Conservation (phyloP, 1,139 yeast genomes). For the Diutina mesorugosa region DNA sequence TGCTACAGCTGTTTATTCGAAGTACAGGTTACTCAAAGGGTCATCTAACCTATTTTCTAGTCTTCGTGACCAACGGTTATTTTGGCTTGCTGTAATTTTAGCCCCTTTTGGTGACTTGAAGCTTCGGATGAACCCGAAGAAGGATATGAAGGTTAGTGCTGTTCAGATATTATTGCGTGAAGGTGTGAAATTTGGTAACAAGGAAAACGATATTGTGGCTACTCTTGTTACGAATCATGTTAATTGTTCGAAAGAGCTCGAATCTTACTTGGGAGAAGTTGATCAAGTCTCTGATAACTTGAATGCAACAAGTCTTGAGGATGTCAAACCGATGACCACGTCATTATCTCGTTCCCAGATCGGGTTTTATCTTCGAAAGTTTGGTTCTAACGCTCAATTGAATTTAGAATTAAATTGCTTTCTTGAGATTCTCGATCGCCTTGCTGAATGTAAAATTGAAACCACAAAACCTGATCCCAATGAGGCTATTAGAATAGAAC, state of each 20-base stretch:
- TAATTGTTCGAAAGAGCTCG: background rate
- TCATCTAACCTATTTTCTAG: slow-evolving; percentile 6
- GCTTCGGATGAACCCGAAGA: slow-evolving; percentile 26
- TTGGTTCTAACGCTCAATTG: slow-evolving; percentile 29
- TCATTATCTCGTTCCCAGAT: slow-evolving; percentile 37
- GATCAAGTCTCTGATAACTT: slow-evolving; percentile 12
- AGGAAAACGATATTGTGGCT: slow-evolving; percentile 33
- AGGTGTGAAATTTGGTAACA: slow-evolving; percentile 55
- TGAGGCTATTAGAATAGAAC: background rate
- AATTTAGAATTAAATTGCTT: slow-evolving; percentile 12
- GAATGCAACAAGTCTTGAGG: slow-evolving; percentile 7
- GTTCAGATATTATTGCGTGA: slow-evolving; percentile 42
- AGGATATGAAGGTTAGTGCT: slow-evolving; percentile 12
- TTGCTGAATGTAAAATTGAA: background rate
- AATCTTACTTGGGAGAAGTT: background rate
- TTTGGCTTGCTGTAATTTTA: slow-evolving; percentile 37
- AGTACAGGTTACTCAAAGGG: slow-evolving; percentile 4
- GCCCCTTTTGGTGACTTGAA: slow-evolving; percentile 32
- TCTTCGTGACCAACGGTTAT: slow-evolving; percentile 18
- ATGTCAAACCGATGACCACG: slow-evolving; percentile 11
- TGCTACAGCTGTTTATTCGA: slow-evolving; percentile 9
- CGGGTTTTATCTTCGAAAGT: slow-evolving; percentile 47
- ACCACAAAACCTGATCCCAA: background rate
- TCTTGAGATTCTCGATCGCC: background rate
- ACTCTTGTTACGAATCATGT: background rate